Evolutionary conservation across 2,329 filamentous ascomycete species (phyloP).

Genomic region (Clonostachys rhizophaga): DNA sequence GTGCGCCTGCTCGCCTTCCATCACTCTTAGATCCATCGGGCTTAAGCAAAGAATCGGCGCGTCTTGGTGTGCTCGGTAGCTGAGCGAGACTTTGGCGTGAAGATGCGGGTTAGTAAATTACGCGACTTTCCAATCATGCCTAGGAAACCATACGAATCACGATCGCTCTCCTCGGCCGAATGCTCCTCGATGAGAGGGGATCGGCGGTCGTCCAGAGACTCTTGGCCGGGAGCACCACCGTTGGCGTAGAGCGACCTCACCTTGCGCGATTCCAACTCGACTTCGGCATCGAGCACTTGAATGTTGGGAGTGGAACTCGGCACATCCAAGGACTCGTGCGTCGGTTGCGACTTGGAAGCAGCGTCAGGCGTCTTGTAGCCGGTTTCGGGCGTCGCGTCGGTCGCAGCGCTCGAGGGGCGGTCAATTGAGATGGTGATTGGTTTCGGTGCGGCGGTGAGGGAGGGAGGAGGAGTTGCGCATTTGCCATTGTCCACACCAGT

Average conservation of each 20-base stretch:
- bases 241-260: constrained; percentile 62
- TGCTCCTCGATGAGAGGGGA: constrained; percentile 41
- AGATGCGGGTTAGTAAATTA: no score
- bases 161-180: constrained; percentile 46
- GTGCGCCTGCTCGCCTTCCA: constrained; percentile 48
- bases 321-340: constrained; percentile 2
- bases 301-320: constrained; percentile 35
- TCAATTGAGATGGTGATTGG: not conserved
- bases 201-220: constrained; percentile 17
- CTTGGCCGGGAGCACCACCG: constrained; percentile 41
- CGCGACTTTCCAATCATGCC: constrained; percentile 11
- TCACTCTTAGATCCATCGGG: constrained; percentile 16
- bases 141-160: constrained; percentile 55
- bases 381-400: constrained; percentile 1
- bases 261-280: constrained; percentile 62
- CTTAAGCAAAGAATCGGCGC: constrained; percentile 33
- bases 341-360: not conserved
- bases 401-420: not conserved
- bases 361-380: constrained; percentile 1
- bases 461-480: not conserved
- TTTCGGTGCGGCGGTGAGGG: not conserved
- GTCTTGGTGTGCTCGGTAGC: constrained; percentile 28
- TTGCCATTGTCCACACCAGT: no score
- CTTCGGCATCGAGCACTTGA: constrained; percentile 46
- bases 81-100: constrained; percentile 19